Evolutionary conservation across 2,329 filamentous ascomycete genomes (phyloP), one percentile per base, ranked within the genome.

Genomic region (Neocatenulostroma microsporum): DNA sequence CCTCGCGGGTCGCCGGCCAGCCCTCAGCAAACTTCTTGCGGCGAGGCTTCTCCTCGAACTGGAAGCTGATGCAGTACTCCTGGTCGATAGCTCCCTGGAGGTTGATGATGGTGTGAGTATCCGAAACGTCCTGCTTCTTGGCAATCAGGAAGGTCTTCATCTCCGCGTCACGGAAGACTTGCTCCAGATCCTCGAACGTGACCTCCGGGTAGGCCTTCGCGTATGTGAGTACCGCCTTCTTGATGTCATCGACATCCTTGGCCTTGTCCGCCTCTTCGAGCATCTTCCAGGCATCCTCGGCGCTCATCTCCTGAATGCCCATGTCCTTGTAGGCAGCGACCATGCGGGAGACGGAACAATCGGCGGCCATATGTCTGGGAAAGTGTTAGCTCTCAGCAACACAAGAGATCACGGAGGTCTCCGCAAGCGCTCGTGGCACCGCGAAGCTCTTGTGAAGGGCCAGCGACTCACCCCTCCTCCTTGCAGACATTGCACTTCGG

Each of bases 51-150:
- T 54, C 44, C 10, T 55, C 62, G 46, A 62, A 66, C 51, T 66
- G 72, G 52, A 71, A 68, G 1, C 64, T 64, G 36, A 74, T 62
- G 18, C 65, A 60, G 39, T 67, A 76, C 41, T 67, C 66, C 53
- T 69, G 67, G 39, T 68, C 64, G 13, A 63, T 48, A 35, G 81
- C 74, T 4, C 81, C 81, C 51, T 84, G 79, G 2, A 84, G 63
- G 45, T 84, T 79, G 74, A 84, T 81, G 59, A 82, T 80, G 42
- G 77, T 82, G 47, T 78, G 71, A 4, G 76, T 75, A 1, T 62
- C 53, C 1, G 67, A 54, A 20, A 82, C 57, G 5, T 68, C 56
- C 21, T 72, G 61, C 46, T 74, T 72, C 63, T 82, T 53, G 5
- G 75, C 76, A 46, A 84, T 80, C 36, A 85, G 61, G 60, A 70